Evolutionary conservation across 441 rosid species (phyloP).

Genomic region (Erodium texanum): DNA sequence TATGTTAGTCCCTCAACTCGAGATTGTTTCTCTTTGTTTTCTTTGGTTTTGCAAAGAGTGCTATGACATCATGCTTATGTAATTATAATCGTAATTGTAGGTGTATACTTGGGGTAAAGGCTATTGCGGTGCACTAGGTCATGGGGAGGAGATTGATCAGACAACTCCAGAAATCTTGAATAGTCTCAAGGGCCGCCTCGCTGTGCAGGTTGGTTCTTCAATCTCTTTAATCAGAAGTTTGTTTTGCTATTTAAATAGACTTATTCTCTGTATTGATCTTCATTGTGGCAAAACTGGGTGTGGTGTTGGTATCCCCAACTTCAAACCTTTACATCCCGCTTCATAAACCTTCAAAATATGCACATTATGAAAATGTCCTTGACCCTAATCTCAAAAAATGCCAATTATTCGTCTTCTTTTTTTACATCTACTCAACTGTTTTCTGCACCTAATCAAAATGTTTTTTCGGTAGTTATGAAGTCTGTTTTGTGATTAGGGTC

Average conservation of each 20-base stretch:
- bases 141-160: slow-evolving; percentile 90
- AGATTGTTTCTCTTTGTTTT: slow-evolving; percentile 8
- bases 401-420: too few relatives aligned
- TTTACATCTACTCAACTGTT: too few relatives aligned
- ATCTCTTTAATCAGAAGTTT: background rate
- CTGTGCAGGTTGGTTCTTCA: slow-evolving; percentile 55
- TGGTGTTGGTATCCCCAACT: too few relatives aligned
- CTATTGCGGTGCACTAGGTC: slow-evolving; percentile 94
- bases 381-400: too few relatives aligned
- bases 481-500: too few relatives aligned
- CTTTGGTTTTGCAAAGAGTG: slow-evolving; percentile 9
- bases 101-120: slow-evolving; percentile 98
- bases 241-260: background rate
- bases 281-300: background rate
- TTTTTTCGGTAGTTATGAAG: too few relatives aligned
- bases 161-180: slow-evolving; percentile 57
- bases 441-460: too few relatives aligned
- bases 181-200: slow-evolving; percentile 53
- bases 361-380: too few relatives aligned
- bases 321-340: too few relatives aligned
- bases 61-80: background rate
- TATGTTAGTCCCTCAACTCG: slow-evolving; percentile 38
- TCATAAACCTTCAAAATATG: too few relatives aligned
- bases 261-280: too few relatives aligned
- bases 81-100: slow-evolving; percentile 26